These are phyloP conservation scores for Bipolaris oryzae DNA, from an alignment of 2,329 filamentous ascomycete genomes.

Conservation along the genomic window DNA sequence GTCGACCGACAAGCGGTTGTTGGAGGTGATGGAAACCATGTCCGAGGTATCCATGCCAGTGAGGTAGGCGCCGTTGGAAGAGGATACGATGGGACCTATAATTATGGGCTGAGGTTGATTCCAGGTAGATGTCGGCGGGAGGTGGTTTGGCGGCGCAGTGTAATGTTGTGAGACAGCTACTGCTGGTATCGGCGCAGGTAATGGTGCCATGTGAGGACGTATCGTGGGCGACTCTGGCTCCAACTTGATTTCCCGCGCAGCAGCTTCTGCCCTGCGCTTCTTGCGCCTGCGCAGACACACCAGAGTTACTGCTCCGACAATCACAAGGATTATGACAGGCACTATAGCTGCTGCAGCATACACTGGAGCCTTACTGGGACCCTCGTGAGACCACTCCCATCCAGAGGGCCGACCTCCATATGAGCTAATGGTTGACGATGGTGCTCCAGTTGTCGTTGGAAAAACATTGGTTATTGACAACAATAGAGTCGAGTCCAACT, in stretches of 20 bases:
- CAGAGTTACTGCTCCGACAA: slow-evolving; percentile 32
- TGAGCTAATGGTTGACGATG: slow-evolving; percentile 5
- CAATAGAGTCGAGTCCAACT: not conserved
- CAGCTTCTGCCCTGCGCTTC: slow-evolving; percentile 24
- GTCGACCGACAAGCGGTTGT: slow-evolving; percentile 31
- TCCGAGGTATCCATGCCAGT: slow-evolving; percentile 50
- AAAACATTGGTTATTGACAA: slow-evolving; percentile 3
- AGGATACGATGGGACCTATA: slow-evolving; percentile 40
- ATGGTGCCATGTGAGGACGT: slow-evolving; percentile 30
- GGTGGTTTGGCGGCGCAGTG: slow-evolving; percentile 18
- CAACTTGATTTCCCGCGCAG: slow-evolving; percentile 36
- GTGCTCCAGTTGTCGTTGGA: not conserved
- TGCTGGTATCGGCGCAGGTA: slow-evolving; percentile 10
- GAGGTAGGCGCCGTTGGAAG: slow-evolving; percentile 42
- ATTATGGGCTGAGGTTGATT: slow-evolving; percentile 38
- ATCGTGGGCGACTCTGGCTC: slow-evolving; percentile 15
- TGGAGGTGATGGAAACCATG: slow-evolving; percentile 38
- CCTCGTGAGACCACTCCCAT: slow-evolving; percentile 8
- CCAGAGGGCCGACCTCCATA: slow-evolving; percentile 1
- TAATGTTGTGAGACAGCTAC: slow-evolving; percentile 21
- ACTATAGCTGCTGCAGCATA: slow-evolving; percentile 35
- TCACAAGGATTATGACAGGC: slow-evolving; percentile 32
- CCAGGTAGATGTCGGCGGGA: slow-evolving; percentile 25
- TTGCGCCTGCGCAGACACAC: slow-evolving; percentile 42
- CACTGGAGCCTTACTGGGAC: slow-evolving; percentile 18